phyloP scores from a whole-genome alignment of 768 basidiomycete species.

The Epithele typhae region DNA sequence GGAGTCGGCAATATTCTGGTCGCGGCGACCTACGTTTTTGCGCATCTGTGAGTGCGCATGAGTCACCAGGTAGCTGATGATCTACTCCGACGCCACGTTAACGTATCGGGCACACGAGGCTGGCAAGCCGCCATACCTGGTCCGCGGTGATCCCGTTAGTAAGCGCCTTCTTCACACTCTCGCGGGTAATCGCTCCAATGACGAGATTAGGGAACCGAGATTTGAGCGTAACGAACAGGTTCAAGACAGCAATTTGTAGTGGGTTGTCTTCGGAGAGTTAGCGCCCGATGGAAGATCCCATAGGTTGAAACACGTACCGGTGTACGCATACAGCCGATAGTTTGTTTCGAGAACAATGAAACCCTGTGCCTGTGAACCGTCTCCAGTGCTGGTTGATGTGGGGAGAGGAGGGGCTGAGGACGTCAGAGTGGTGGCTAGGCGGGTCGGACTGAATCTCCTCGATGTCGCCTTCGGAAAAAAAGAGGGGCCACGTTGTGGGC shows the following conservation, averaged over 20 bases:
- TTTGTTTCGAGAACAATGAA: slow-evolving; percentile 98
- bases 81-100: slow-evolving; percentile 49
- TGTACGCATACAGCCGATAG: slow-evolving; percentile 97
- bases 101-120: too few species aligned
- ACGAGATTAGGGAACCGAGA: slow-evolving; percentile 96
- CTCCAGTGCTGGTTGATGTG: slow-evolving; percentile 49
- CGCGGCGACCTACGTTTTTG: slow-evolving; percentile 65
- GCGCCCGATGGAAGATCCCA: neutral
- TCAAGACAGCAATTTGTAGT: slow-evolving; percentile 91
- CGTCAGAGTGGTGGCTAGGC: slow-evolving; percentile 90
- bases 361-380: slow-evolving; percentile 65
- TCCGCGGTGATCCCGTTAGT: slow-evolving; percentile 94
- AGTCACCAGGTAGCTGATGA: slow-evolving; percentile 89
- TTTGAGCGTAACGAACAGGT: slow-evolving; percentile 88
- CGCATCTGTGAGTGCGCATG: slow-evolving; percentile 99
- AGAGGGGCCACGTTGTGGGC: slow-evolving; percentile 4
- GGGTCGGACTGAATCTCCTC: slow-evolving; percentile 88
- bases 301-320: slow-evolving; percentile 48
- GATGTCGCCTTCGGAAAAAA: slow-evolving; percentile 52
- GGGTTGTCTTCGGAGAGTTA: slow-evolving; percentile 67
- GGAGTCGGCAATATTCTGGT: neutral
- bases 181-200: slow-evolving; percentile 92
- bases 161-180: slow-evolving; percentile 92
- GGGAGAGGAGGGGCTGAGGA: slow-evolving; percentile 83
- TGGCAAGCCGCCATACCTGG: slow-evolving; percentile 58